Evolutionary conservation across 306 rosid genomes (phyloP).

Genomic region (Erythrophleum fordii): DNA sequence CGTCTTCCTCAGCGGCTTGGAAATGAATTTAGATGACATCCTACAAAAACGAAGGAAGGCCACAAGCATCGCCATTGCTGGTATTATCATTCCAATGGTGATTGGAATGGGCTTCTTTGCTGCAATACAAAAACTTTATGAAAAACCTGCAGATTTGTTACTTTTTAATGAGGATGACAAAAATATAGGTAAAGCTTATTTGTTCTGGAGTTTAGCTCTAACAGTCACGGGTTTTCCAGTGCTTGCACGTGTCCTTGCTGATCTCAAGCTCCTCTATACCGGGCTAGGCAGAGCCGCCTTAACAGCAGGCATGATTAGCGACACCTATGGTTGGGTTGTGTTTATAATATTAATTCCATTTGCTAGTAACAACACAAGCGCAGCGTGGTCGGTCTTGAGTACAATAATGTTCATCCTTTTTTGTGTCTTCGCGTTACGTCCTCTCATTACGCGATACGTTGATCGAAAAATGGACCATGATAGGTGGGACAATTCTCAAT

Average conservation of each 20-base stretch:
- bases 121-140: background rate
- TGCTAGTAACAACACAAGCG: background rate
- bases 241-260: constrained; percentile 46
- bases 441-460: constrained; percentile 21
- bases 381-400: background rate
- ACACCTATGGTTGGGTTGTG: constrained; percentile 44
- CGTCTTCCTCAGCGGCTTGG: constrained; percentile 51
- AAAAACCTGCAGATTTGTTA: background rate
- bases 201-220: constrained; percentile 41
- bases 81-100: constrained; percentile 40
- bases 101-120: constrained; percentile 34
- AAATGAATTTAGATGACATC: constrained; percentile 47
- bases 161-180: background rate
- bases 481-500: constrained; percentile 31
- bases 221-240: constrained; percentile 51
- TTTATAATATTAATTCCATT: constrained; percentile 42
- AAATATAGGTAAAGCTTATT: background rate
- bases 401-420: constrained; percentile 18
- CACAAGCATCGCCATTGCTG: constrained; percentile 39
- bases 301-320: constrained; percentile 44
- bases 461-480: constrained; percentile 7
- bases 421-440: constrained; percentile 32
- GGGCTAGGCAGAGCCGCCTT: constrained; percentile 45
- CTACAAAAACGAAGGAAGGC: constrained; percentile 38
- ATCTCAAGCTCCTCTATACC: constrained; percentile 52